phyloP scores from a whole-genome alignment of 352 stramenopile genomes.

The Pythium aphanidermatum region DNA sequence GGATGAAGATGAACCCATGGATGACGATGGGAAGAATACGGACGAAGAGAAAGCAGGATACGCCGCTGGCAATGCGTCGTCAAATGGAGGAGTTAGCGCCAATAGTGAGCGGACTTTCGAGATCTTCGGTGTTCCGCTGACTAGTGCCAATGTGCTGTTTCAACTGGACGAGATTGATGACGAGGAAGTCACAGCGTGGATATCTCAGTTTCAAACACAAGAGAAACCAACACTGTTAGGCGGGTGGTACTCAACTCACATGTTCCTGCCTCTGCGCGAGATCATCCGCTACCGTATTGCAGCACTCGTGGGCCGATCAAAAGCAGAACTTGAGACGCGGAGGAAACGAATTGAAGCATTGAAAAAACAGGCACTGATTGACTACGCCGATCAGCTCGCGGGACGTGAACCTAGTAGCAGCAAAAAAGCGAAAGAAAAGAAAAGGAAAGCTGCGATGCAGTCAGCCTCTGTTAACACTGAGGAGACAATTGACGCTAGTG shows the following conservation, averaged over 20 bases:
- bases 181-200: slow-evolving; percentile 52
- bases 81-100: background rate
- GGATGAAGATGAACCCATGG: too few relatives aligned
- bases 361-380: slow-evolving; percentile 62
- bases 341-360: slow-evolving; percentile 61
- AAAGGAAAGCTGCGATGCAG: background rate
- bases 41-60: slow-evolving; percentile 23
- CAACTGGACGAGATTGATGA: slow-evolving; percentile 71
- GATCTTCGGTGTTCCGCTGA: slow-evolving; percentile 70
- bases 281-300: slow-evolving; percentile 73
- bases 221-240: slow-evolving; percentile 47
- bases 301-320: slow-evolving; percentile 59
- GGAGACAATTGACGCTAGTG: background rate
- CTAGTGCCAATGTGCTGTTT: slow-evolving; percentile 67
- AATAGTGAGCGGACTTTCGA: slow-evolving; percentile 35
- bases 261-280: slow-evolving; percentile 73
- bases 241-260: slow-evolving; percentile 74
- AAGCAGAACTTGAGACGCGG: slow-evolving; percentile 56
- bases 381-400: slow-evolving; percentile 45
- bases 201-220: slow-evolving; percentile 36
- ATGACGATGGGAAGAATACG: slow-evolving; percentile 4
- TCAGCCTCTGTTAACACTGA: too few relatives aligned
- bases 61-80: slow-evolving; percentile 2
- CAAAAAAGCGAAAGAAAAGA: slow-evolving; percentile 11
- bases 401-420: slow-evolving; percentile 13